Evolutionary conservation across 352 stramenopile genomes (phyloP), one percentile per base, ranked within the genome.

Genomic region (Lagenidium giganteum): DNA sequence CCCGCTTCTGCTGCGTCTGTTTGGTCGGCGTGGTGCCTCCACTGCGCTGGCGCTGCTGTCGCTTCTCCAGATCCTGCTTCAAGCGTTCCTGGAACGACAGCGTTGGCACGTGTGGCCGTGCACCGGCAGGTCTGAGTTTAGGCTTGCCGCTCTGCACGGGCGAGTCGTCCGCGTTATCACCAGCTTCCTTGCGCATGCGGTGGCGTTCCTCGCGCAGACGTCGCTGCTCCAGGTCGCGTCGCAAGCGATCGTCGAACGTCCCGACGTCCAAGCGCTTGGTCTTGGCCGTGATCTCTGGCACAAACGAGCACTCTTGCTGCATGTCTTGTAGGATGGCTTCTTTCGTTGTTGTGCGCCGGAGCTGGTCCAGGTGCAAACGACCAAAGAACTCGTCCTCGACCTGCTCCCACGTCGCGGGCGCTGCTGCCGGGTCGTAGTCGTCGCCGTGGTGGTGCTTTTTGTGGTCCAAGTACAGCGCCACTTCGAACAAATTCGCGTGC

Each of bases 341-440:
- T 13, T 68, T 70, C 37, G 60, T 63, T 36, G 75, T 41, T 39
- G 69, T 60, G 9, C 77, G 73, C 32, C 76, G 75, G 43, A 63
- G 41, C 37, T 79, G 33, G 58, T 89, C 77, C 17, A 83, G 42
- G 38, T 84, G 70, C 20, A 89, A 51, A 16, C 77, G 77, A 6
- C 67, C 70, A 3, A 89, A 53, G 32, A 89, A 87, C 34, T 78
- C 71, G 23, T 81, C 67, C 11, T 70, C 65, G 3, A 87, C 67
- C 25, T 80, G 52, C 11, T 57, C 42, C 77, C 75, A 85, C 12
- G 57, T 67, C 34, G 24, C 54, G 39, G 16, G 33, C 34, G 17
- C 23, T 23, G 14, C 24, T 9, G 12, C 28, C 25, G 20, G 30
- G n/a, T 28, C 8, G 3, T 24, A 23, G 3, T 34, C 18, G 22